Conservation (phyloP, 768 basidiomycete genomes). For the Strobilomyces dryophilus region DNA sequence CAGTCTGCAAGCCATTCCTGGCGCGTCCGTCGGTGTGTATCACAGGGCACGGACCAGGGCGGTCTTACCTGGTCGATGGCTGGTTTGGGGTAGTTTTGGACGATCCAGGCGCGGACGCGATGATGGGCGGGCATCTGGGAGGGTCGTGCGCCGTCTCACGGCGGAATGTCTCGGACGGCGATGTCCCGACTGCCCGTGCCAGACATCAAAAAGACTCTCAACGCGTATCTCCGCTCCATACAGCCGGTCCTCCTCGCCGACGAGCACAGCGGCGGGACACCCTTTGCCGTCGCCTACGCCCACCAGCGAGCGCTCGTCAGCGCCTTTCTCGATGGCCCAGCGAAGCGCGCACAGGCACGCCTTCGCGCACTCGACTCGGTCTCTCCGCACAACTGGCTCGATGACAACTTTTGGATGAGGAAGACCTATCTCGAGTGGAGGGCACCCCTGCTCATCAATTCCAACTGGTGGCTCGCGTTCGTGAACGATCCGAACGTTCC, state of each 20-base stretch:
- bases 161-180: slow-evolving; percentile 19
- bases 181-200: slow-evolving; percentile 82
- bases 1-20: slow-evolving; percentile 79
- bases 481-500: slow-evolving; percentile 69
- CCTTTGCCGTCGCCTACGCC: slow-evolving; percentile 34
- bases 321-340: slow-evolving; percentile 8
- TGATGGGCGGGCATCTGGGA: slow-evolving; percentile 20
- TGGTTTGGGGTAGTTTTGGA: slow-evolving; percentile 54
- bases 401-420: slow-evolving; percentile 89
- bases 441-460: slow-evolving; percentile 79
- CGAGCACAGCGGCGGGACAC: slow-evolving; percentile 50
- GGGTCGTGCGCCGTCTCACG: slow-evolving; percentile 10
- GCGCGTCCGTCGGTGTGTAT: background rate
- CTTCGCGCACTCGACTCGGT: slow-evolving; percentile 67
- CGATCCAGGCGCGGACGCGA: slow-evolving; percentile 50
- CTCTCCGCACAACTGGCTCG: slow-evolving; percentile 90
- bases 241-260: slow-evolving; percentile 78
- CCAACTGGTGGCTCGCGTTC: slow-evolving; percentile 95
- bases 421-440: slow-evolving; percentile 89
- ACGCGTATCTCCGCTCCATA: slow-evolving; percentile 74
- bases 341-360: slow-evolving; percentile 20
- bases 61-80: slow-evolving; percentile 54
- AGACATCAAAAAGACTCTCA: slow-evolving; percentile 66
- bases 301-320: slow-evolving; percentile 21
- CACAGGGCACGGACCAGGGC: background rate